phyloP scores from a whole-genome alignment of 345 rosid species.

The Eucalyptus marginata region DNA sequence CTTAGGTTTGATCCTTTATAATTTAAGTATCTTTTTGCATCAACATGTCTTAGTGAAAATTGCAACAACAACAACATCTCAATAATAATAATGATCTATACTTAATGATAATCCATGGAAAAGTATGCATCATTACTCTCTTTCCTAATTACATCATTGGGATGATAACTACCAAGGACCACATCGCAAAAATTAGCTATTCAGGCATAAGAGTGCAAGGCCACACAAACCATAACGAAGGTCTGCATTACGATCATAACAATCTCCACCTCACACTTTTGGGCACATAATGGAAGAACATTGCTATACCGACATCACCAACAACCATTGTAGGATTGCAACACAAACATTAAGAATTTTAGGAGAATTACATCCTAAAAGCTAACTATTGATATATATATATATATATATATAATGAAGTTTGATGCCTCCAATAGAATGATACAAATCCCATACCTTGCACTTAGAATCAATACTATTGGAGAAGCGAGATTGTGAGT shows the following conservation, averaged over 20 bases:
- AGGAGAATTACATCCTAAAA: background rate
- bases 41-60: background rate
- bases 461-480: background rate
- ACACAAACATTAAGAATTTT: background rate
- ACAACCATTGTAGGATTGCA: background rate
- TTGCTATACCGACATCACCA: background rate
- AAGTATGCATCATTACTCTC: background rate
- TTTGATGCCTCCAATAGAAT: background rate
- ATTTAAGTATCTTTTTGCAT: background rate
- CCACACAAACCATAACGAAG: background rate
- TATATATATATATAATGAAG: background rate
- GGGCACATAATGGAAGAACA: background rate
- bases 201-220: background rate
- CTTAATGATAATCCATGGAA: background rate
- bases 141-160: background rate
- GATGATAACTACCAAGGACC: background rate
- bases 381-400: background rate
- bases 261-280: background rate
- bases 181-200: background rate
- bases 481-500: background rate
- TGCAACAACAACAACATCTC: background rate
- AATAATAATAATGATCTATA: background rate
- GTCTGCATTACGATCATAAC: background rate
- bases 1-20: background rate
- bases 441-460: background rate